Percentiles rank a stretch among this genome's conserved stretches.
phyloP scores from a whole-genome alignment of 257 asterid genomes.

The Petunia secreta region DNA sequence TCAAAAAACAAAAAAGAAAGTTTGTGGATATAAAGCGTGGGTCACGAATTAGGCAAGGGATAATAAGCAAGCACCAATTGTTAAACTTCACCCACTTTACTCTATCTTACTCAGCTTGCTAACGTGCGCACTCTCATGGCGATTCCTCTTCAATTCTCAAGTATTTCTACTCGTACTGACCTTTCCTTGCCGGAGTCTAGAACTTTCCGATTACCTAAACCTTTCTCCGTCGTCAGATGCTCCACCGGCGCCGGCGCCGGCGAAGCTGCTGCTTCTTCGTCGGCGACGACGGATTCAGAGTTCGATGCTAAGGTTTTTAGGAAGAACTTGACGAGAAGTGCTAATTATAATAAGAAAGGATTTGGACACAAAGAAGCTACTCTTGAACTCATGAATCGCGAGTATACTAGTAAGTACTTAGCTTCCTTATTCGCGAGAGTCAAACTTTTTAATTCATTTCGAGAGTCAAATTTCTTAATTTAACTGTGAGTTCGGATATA shows the following conservation, averaged over 20 bases:
- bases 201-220: conserved; percentile 47
- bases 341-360: conserved; percentile 88
- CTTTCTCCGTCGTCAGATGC: conserved; percentile 66
- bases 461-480: neutral
- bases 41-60: too few relatives aligned
- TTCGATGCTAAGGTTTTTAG: conserved; percentile 85
- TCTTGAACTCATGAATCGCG: conserved; percentile 72
- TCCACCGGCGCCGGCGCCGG: conserved; percentile 42
- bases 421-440: neutral
- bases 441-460: neutral
- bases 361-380: conserved; percentile 83
- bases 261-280: conserved; percentile 54
- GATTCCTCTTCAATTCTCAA: conserved; percentile 70
- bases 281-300: conserved; percentile 46
- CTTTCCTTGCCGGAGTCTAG: conserved; percentile 65
- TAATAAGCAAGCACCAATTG: too few relatives aligned
- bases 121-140: conserved; percentile 64
- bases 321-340: conserved; percentile 83
- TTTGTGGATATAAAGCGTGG: too few relatives aligned
- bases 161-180: conserved; percentile 50
- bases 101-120: conserved; percentile 13
- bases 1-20: too few relatives aligned
- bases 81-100: neutral
- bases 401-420: conserved; percentile 74
- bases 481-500: too few relatives aligned